phyloP scores from a whole-genome alignment of 2,329 filamentous ascomycete species.

The Scedosporium dehoogii region DNA sequence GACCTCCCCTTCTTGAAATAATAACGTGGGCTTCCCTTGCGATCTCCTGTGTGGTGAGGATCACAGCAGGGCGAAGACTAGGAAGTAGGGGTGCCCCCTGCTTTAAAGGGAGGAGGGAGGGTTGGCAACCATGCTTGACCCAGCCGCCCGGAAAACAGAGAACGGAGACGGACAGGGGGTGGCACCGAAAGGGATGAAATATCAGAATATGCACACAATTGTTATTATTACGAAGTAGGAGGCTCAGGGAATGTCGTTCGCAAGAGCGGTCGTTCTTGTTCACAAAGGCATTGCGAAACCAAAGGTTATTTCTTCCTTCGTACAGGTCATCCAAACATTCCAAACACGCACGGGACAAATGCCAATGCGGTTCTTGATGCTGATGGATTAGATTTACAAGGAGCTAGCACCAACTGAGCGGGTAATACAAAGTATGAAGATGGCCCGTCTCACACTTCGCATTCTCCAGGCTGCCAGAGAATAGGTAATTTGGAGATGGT shows the following conservation, averaged over 20 bases:
- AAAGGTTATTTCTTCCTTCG: background rate
- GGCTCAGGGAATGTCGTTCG: background rate
- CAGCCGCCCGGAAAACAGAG: background rate
- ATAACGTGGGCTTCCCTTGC: background rate
- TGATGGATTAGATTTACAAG: too few relatives aligned
- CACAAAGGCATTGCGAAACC: background rate
- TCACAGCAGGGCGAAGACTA: background rate
- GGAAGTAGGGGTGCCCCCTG: background rate
- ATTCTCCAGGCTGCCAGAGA: background rate
- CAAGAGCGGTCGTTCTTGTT: background rate
- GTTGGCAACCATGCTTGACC: slow-evolving; percentile 5
- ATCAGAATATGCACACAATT: background rate
- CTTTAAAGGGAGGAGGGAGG: background rate
- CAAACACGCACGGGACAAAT: background rate
- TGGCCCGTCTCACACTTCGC: too few relatives aligned
- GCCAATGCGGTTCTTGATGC: too few relatives aligned
- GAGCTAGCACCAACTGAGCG: too few relatives aligned
- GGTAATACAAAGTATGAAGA: too few relatives aligned
- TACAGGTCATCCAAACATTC: background rate
- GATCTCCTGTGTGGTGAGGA: background rate
- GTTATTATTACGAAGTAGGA: background rate
- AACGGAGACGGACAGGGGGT: background rate
- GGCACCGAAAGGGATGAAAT: background rate
- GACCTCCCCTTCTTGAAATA: too few relatives aligned
- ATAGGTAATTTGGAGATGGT: background rate